A percentile compares a stretch with the other conserved stretches of the same genome.
Evolutionary conservation across 805 yeast species (phyloP).

Genomic region (Starmerella asiatica): DNA sequence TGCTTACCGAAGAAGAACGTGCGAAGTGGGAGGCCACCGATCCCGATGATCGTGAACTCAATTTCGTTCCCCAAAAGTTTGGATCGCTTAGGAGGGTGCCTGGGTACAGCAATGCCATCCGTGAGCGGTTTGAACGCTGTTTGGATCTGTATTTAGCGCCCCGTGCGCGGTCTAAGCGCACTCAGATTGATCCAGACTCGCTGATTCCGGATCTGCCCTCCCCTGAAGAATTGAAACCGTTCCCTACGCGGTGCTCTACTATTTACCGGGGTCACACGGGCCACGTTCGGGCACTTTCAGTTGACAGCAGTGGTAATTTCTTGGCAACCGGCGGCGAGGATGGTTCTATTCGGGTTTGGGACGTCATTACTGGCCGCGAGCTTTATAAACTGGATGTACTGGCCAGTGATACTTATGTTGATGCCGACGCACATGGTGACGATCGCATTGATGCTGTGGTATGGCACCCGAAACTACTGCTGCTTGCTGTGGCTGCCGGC

Average conservation of each 20-base stretch:
- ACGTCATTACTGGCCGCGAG: slow-evolving; percentile 87
- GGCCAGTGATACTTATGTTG: slow-evolving; percentile 26
- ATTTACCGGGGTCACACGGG: slow-evolving; percentile 71
- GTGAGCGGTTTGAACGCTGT: slow-evolving; percentile 89
- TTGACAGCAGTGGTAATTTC: slow-evolving; percentile 87
- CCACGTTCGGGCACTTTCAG: slow-evolving; percentile 63
- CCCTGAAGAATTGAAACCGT: slow-evolving; percentile 91
- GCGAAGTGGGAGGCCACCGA: slow-evolving; percentile 56
- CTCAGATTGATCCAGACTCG: slow-evolving; percentile 90
- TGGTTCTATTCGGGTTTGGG: slow-evolving; percentile 95
- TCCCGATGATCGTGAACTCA: slow-evolving; percentile 63
- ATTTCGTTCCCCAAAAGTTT: slow-evolving; percentile 72
- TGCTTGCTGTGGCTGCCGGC: slow-evolving; percentile 74
- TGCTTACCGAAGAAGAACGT: slow-evolving; percentile 64
- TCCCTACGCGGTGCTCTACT: slow-evolving; percentile 85
- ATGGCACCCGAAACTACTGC: slow-evolving; percentile 73
- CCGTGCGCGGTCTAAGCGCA: slow-evolving; percentile 77
- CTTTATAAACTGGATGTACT: slow-evolving; percentile 41
- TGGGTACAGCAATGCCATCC: slow-evolving; percentile 69
- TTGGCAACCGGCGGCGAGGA: slow-evolving; percentile 97
- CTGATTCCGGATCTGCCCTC: slow-evolving; percentile 92
- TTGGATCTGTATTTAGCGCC: slow-evolving; percentile 92
- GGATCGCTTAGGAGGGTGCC: slow-evolving; percentile 80
- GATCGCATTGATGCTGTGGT: slow-evolving; percentile 38
- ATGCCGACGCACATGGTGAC: slow-evolving; percentile 31